phyloP scores from a whole-genome alignment of 139 green algal genomes.

The Axilococcus clingmanii region DNA sequence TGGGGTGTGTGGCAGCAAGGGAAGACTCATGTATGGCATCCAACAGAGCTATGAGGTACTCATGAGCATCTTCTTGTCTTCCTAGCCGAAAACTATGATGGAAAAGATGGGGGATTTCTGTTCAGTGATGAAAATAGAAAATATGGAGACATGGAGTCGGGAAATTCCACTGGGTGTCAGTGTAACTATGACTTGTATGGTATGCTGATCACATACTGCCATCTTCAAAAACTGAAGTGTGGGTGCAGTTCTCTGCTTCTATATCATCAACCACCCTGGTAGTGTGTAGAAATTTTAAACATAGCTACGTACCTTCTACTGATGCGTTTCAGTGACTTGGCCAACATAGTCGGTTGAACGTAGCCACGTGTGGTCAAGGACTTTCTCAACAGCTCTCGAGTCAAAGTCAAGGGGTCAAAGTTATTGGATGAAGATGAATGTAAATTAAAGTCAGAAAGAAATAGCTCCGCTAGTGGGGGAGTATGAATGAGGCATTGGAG shows the following conservation, averaged over 20 bases:
- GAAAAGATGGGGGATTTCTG: not conserved
- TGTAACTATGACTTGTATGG: conserved; percentile 70
- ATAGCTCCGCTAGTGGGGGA: conserved; percentile 68
- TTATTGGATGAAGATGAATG: conserved; percentile 1
- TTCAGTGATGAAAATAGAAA: not conserved
- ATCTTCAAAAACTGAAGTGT: conserved; percentile 8
- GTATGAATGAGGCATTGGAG: conserved; percentile 91
- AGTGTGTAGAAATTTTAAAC: not conserved
- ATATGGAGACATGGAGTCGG: not conserved
- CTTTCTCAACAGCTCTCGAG: conserved; percentile 34
- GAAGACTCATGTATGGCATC: conserved; percentile 78
- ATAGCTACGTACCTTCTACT: conserved; percentile 37
- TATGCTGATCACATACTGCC: conserved; percentile 16
- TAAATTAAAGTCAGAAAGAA: conserved; percentile 31
- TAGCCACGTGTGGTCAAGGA: conserved; percentile 19
- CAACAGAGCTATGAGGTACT: conserved; percentile 81
- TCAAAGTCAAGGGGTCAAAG: conserved; percentile 46
- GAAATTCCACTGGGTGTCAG: conserved; percentile 47
- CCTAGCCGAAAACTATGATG: conserved; percentile 66
- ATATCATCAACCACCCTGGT: conserved; percentile 24
- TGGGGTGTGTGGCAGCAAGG: conserved; percentile 37
- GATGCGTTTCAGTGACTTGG: conserved; percentile 31
- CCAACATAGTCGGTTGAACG: conserved; percentile 32
- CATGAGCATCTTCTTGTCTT: conserved; percentile 82
- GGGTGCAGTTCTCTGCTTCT: conserved; percentile 7